Percentiles rank a stretch among this genome's conserved stretches.
Evolutionary conservation across 164 flowering plant genomes (phyloP).

Genomic region (Pachysandra terminalis): DNA sequence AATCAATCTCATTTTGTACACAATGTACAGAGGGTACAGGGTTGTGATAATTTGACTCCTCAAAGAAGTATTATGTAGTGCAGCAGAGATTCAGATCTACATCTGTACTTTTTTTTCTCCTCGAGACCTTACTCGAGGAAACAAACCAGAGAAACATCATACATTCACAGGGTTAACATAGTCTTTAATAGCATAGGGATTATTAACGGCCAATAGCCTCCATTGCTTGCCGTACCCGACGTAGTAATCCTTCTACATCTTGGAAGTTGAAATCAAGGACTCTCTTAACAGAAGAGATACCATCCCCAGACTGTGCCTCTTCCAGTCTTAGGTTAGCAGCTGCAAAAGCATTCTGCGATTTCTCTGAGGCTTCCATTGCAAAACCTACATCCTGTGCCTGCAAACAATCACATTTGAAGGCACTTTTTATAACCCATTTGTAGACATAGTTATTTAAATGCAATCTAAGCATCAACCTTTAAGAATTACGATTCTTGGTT

Average conservation of each 20-base stretch:
- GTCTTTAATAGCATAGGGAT: slow-evolving; percentile 16
- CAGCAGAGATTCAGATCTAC: slow-evolving; percentile 1
- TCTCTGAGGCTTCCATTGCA: slow-evolving; percentile 83
- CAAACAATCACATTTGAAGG: slow-evolving; percentile 19
- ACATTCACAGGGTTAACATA: slow-evolving; percentile 22
- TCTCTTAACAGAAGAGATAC: slow-evolving; percentile 39
- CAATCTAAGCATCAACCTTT: not conserved
- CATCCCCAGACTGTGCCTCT: slow-evolving; percentile 38
- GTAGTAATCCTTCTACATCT: slow-evolving; percentile 57
- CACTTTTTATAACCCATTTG: slow-evolving; percentile 1
- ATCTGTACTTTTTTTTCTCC: slow-evolving; percentile 9
- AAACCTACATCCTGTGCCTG: slow-evolving; percentile 60
- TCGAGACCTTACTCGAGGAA: slow-evolving; percentile 11
- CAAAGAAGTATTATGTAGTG: slow-evolving; percentile 10
- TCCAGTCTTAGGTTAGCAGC: slow-evolving; percentile 39
- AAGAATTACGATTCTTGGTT: no score
- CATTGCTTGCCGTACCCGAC: slow-evolving; percentile 59
- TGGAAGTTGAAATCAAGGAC: slow-evolving; percentile 84
- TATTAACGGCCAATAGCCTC: slow-evolving; percentile 52
- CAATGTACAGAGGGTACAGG: slow-evolving; percentile 26
- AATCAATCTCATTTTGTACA: slow-evolving; percentile 40
- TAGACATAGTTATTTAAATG: not conserved
- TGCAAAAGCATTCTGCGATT: slow-evolving; percentile 52
- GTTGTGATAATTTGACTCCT: slow-evolving; percentile 8
- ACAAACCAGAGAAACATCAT: slow-evolving; percentile 21